Percentiles rank a stretch among this genome's conserved stretches.
Evolutionary conservation across 148 eudicot species (phyloP).

Genomic region (Nyssa sinensis): DNA sequence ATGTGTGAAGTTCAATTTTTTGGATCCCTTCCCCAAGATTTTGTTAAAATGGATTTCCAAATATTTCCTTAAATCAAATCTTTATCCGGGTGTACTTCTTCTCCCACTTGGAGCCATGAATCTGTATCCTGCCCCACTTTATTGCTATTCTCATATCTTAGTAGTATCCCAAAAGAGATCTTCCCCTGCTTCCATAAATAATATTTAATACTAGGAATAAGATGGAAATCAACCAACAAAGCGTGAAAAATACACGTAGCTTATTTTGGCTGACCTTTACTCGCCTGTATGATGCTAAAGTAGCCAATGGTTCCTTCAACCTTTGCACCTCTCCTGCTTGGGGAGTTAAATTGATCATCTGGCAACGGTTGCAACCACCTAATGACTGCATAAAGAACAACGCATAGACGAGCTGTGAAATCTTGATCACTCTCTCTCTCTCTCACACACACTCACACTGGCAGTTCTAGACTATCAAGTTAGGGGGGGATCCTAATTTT

Average conservation of each 20-base stretch:
- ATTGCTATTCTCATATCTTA: conserved; percentile 40
- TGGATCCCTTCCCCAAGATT: background rate
- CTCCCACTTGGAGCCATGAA: conserved; percentile 63
- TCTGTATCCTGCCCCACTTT: conserved; percentile 25
- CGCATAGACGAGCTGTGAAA: background rate
- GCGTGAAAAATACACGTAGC: background rate
- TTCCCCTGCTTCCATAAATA: conserved; percentile 59
- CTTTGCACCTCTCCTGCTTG: conserved; percentile 50
- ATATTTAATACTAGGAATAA: background rate
- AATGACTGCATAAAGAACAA: conserved; percentile 49
- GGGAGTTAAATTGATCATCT: conserved; percentile 74
- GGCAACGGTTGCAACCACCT: conserved; percentile 98
- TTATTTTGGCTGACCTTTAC: conserved; percentile 49
- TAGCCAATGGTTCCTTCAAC: conserved; percentile 80
- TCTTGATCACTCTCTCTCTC: background rate
- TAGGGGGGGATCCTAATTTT: no score
- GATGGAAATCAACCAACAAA: background rate
- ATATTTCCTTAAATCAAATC: conserved; percentile 9
- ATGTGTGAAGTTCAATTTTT: background rate
- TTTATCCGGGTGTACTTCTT: conserved; percentile 54
- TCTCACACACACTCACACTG: no score
- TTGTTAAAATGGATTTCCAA: background rate
- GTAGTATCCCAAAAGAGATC: conserved; percentile 72
- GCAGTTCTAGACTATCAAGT: background rate
- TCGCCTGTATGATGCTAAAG: conserved; percentile 87